Percentiles rank a stretch among this genome's conserved stretches.
phyloP scores from a whole-genome alignment of 169 alveolate genomes.

The Ichthyophthirius multifiliis region DNA sequence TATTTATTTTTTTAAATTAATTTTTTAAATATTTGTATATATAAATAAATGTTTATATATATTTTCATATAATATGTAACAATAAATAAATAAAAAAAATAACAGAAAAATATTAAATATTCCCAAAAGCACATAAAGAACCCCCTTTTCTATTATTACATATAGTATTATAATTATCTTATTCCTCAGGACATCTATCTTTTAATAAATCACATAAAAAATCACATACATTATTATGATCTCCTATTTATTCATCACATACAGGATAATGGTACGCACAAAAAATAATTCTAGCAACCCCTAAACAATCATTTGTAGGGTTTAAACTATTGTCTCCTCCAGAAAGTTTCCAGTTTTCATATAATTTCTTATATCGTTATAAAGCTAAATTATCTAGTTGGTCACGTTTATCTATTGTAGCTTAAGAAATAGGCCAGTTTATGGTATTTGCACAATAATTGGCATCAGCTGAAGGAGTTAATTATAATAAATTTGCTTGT shows the following conservation, averaged over 20 bases:
- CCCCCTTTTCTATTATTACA: too few species aligned
- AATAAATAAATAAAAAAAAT: too few species aligned
- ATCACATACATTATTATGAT: not conserved
- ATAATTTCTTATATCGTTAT: not conserved
- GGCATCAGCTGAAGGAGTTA: too few species aligned
- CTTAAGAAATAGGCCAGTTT: not conserved
- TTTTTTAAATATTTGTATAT: too few species aligned
- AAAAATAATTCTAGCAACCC: not conserved
- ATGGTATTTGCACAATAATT: not conserved
- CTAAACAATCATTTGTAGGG: constrained; percentile 8
- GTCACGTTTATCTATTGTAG: not conserved
- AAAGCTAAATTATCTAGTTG: not conserved
- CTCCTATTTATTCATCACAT: not conserved
- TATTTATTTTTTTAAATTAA: too few species aligned
- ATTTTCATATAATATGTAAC: too few species aligned
- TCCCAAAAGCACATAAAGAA: too few species aligned
- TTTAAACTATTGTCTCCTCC: not conserved
- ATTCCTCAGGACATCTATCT: constrained; percentile 6
- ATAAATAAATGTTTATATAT: too few species aligned
- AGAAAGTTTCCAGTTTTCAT: not conserved
- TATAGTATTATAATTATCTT: not conserved
- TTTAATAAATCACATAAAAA: not conserved
- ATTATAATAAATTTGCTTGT: too few species aligned
- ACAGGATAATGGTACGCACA: constrained; percentile 1
- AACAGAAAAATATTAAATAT: too few species aligned